Evolutionary conservation across 108 stramenopile genomes (phyloP).

Genomic region (Bacterosira constricta): DNA sequence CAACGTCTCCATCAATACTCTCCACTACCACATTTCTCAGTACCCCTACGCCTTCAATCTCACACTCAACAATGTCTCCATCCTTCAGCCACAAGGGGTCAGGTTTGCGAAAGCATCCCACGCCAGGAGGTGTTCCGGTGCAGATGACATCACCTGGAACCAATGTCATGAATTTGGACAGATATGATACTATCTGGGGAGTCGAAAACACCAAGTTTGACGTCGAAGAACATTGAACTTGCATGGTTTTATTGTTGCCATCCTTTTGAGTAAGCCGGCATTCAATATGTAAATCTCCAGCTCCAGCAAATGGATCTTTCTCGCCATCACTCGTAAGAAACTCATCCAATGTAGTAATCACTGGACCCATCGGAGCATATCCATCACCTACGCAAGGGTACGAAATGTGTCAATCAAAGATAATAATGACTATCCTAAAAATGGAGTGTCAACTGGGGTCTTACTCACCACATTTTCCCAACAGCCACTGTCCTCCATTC

Average conservation of each 20-base stretch:
- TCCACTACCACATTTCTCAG: constrained; percentile 50
- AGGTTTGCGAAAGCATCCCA: constrained; percentile 69
- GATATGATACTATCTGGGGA: constrained; percentile 47
- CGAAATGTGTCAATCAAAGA: no score
- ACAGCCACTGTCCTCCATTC: constrained; percentile 70
- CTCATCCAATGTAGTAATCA: constrained; percentile 61
- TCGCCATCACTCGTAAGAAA: constrained; percentile 9
- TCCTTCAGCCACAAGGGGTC: constrained; percentile 56
- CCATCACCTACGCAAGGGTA: no score
- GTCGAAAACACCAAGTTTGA: constrained; percentile 53
- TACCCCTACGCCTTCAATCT: constrained; percentile 66
- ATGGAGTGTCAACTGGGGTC: no score
- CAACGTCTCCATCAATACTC: not conserved
- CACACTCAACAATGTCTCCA: constrained; percentile 68
- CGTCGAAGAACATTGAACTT: constrained; percentile 56
- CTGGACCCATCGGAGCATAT: constrained; percentile 68
- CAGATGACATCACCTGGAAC: constrained; percentile 67
- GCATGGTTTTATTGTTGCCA: constrained; percentile 5
- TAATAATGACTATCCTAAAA: no score
- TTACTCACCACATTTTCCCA: constrained; percentile 63
- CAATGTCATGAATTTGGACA: constrained; percentile 67
- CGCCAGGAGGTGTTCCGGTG: constrained; percentile 73
- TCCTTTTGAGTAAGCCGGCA: constrained; percentile 42
- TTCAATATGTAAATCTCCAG: constrained; percentile 50
- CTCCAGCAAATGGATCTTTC: constrained; percentile 35